Evolutionary conservation across 208 protist genomes (phyloP), one percentile per base, ranked within the genome.

Genomic region (Herpetomonas samuelpessoai): DNA sequence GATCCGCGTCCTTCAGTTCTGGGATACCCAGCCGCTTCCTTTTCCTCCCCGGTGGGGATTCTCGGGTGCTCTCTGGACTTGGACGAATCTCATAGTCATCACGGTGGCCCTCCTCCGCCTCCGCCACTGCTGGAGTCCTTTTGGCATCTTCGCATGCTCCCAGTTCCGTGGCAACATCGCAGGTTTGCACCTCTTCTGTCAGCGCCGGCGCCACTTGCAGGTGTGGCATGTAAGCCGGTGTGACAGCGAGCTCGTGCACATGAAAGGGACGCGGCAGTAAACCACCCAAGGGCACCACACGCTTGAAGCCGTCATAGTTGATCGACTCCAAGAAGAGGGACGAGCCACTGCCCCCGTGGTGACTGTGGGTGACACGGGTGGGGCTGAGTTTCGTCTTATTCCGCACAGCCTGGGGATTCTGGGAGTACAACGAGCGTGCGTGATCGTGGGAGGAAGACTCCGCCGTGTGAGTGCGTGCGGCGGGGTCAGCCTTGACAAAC

Each of bases 231-330:
- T 76, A 88, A 30, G 77, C 80, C 9, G 82, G 64, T 22, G 74
- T 76, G 10, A 71, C 64, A 0, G 78, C 39, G 2, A 88, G 58
- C 21, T 79, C 64, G 21, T 46, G 41, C 18, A 49, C 56, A 7
- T 66, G 22, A 58, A 90, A 93, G 2, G 78, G 68, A 1, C 68
- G 72, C 0, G 86, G 86, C 52, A 90, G 68, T 3, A 93, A 62
- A 0, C 86, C 86, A 1, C 86, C 86, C 0, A 93, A 54, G n/a
- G 80, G 62, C 31, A 70, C 62, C 1, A 86, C 86, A 7, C 67
- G 73, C 30, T 75, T 76, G 71, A 81, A 89, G 27, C 51, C 71
- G 28, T 89, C 86, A 57, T 92, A 92, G 62, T 89, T 92, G n/a
- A 71, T 74, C 0, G 86, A 74, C 44, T 76, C 86, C 9, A 77